Base-by-base conservation (phyloP, 352 stramenopile genomes). In the Pseudoperonospora humuli region DNA sequence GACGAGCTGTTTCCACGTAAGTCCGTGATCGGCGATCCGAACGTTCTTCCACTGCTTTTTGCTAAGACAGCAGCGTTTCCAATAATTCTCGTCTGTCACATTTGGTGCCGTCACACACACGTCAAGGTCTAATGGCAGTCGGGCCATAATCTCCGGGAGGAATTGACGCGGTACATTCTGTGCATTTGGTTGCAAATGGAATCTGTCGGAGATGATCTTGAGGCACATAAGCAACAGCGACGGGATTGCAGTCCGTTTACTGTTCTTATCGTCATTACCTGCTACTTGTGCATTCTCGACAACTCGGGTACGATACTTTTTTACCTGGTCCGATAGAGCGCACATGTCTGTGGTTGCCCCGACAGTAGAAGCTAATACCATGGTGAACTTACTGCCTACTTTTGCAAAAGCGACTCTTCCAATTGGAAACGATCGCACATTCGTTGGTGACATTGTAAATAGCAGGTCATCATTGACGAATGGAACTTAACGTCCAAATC, bases 1-100 rank as follows among this genome's bases (percentile, higher is more conserved):
- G 52, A 86, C 97, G 20, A 96, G 70, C 54, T 97, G 89, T 67
- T 97, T 97, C 91, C 89, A 97, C 14, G 78, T 96, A 36, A 96
- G 64, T 24, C 86, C 86, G 45, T 97, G 91, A 26, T 96, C 79
- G 1, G 56, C 42, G 45, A 97, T 93, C 50, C 91, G 68, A 36
- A 93, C 76, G 48, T 96, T 96, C 43, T 90, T 84, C 89, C 87
- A 97, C 24, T 67, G 66, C n/a, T 61, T 71, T 32, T 84, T 76
- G 47, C 67, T 75, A 32, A 94, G 58, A 48, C 82, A 95, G 44
- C 82, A 84, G 7, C 80, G 70, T 53, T 97, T 96, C 90, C 90
- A 97, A 64, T 96, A 97, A 58, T 87, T 94, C 53, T 97, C 89
- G 52, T 96, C 85, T 32, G 77, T 86, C 28, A 97, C 82, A 52